These are phyloP conservation scores for Cryphonectria carpinicola DNA, from an alignment of 2,329 filamentous ascomycete genomes.

Conservation along the genomic window DNA sequence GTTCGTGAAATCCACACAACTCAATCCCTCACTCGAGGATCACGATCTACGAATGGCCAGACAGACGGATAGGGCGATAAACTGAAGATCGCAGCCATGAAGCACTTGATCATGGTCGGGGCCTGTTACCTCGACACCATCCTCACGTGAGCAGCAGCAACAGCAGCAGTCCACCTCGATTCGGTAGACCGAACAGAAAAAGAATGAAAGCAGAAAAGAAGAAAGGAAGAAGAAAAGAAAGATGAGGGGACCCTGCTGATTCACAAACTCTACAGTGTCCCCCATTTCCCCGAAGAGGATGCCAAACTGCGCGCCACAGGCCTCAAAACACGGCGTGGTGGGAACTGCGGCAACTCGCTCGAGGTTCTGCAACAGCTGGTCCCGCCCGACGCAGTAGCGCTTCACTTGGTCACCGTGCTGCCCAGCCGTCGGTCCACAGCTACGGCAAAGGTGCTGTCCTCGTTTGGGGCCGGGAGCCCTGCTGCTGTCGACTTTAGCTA, in stretches of 20 bases:
- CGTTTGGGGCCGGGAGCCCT: slow-evolving; percentile 48
- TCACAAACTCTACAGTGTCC: slow-evolving; percentile 53
- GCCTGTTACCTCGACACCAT: slow-evolving; percentile 75
- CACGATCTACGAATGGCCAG: neutral
- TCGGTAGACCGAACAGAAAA: neutral
- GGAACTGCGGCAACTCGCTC: slow-evolving; percentile 73
- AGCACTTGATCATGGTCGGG: slow-evolving; percentile 65
- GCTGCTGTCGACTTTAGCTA: slow-evolving; percentile 51
- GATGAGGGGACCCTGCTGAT: neutral
- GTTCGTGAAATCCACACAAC: neutral
- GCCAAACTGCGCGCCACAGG: slow-evolving; percentile 69
- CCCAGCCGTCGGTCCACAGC: slow-evolving; percentile 57
- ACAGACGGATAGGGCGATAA: neutral
- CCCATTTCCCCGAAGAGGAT: slow-evolving; percentile 71
- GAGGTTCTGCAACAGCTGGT: slow-evolving; percentile 70
- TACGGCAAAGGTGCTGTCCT: slow-evolving; percentile 55
- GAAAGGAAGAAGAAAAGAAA: neutral
- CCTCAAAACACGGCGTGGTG: slow-evolving; percentile 65
- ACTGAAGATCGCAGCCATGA: slow-evolving; percentile 41
- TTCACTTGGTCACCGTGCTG: slow-evolving; percentile 56
- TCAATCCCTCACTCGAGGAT: neutral
- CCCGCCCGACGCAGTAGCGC: slow-evolving; percentile 34
- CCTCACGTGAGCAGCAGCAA: slow-evolving; percentile 56
- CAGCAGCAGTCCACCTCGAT: neutral
- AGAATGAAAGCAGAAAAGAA: neutral